Evolutionary conservation across 129 eudicot genomes (phyloP).

Genomic region (Saussurea involucrata): DNA sequence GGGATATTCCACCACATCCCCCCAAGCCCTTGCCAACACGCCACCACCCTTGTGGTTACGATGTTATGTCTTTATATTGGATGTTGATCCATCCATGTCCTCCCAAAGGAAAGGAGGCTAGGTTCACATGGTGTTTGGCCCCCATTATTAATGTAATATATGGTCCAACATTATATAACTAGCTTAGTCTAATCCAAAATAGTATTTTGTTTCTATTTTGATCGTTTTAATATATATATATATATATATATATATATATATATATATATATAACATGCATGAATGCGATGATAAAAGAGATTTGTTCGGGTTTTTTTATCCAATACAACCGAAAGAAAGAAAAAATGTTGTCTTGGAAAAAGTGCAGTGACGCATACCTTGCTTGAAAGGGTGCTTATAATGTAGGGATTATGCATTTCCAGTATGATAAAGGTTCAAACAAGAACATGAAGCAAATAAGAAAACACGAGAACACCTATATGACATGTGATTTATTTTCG

Average conservation of each 20-base stretch:
- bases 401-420: not conserved
- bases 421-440: not conserved
- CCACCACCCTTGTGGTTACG: too few relatives aligned
- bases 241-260: too few relatives aligned
- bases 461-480: not conserved
- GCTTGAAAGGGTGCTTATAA: not conserved
- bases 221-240: not conserved
- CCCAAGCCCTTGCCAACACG: too few relatives aligned
- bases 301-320: not conserved
- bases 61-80: not conserved
- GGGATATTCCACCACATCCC: too few relatives aligned
- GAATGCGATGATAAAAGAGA: not conserved
- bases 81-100: constrained; percentile 8
- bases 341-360: not conserved
- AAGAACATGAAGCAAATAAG: not conserved
- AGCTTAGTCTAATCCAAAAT: not conserved
- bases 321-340: not conserved
- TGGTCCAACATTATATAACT: not conserved
- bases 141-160: constrained; percentile 13
- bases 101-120: constrained; percentile 5
- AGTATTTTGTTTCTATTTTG: not conserved
- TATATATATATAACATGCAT: not conserved
- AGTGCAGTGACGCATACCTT: not conserved
- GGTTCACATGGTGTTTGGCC: constrained; percentile 25
- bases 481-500: not conserved